Evolutionary conservation across 164 flowering plant species (phyloP), one percentile per base, ranked within the genome.

Genomic region (Vitis amurensis): DNA sequence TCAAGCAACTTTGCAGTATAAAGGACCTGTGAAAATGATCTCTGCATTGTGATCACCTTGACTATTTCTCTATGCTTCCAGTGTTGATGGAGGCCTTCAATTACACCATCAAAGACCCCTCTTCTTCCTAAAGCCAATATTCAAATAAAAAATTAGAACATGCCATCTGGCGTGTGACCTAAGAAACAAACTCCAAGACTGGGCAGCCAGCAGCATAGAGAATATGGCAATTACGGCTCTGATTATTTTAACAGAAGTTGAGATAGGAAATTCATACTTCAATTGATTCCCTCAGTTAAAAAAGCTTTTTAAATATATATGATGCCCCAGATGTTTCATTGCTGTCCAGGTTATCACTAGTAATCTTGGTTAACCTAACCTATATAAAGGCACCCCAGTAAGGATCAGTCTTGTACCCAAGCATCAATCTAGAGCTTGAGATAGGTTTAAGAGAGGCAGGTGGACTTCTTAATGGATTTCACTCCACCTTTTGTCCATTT

Each of bases 1-100:
- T 86, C 94, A 55, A 95, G 90, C 68, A 74, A 50, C 55, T 71
- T 79, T 50, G 96, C 96, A 59, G 97, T 91, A 52, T 78, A 55
- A 31, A 78, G 37, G 63, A 88, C 82, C 78, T 85, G 82, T 9
- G 80, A 72, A 70, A 73, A 74, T 11, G 49, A 30, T 80, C 67
- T 82, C 85, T 93, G 98, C 97, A 84, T 88, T 29, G 96, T 86
- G 57, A 93, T 79, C 71, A 95, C 93, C 79, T 89, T 91, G 27
- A 83, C 93, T 14, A 95, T 74, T 85, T 95, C 99, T 77, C 93
- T 87, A 79, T 91, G 89, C 80, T 95, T 93, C 99, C 99, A 95
- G 75, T 93, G 97, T 77, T 90, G 96, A 81, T 88, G 92, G 51
- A 95, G 56, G 61, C 91, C 91, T 82, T 87, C 97, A 30, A 94